phyloP scores from a whole-genome alignment of 257 asterid genomes.

The Leonotis leonurus region DNA sequence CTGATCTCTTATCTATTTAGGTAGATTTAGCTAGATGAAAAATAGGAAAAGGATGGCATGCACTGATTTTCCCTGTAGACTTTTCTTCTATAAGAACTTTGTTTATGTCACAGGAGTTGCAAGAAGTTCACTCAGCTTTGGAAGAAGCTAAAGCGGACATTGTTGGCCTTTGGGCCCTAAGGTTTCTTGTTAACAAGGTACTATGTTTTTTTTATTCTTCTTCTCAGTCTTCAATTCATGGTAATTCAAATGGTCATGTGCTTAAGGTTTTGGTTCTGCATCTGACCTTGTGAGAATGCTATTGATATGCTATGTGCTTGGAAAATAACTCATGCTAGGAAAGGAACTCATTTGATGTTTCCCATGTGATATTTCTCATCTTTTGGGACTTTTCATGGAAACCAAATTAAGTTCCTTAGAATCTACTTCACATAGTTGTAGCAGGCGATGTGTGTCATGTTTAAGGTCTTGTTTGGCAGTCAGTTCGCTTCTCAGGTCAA shows the following conservation, averaged over 20 bases:
- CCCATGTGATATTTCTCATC: background rate
- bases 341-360: background rate
- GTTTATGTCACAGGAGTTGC: slow-evolving; percentile 59
- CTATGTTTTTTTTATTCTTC: background rate
- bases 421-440: background rate
- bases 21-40: background rate
- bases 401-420: background rate
- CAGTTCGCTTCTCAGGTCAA: background rate
- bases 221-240: background rate
- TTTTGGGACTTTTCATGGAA: background rate
- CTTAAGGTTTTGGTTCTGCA: background rate
- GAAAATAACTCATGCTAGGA: background rate
- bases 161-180: slow-evolving; percentile 97
- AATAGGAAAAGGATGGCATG: background rate
- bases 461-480: background rate
- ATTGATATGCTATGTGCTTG: background rate
- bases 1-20: too few species aligned
- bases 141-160: slow-evolving; percentile 99
- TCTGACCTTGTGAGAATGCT: background rate
- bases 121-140: slow-evolving; percentile 88
- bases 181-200: slow-evolving; percentile 71
- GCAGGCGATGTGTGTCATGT: background rate
- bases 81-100: slow-evolving; percentile 5
- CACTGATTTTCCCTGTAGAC: background rate
- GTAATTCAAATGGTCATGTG: background rate